Base-by-base conservation (phyloP, 2,329 filamentous ascomycete genomes). In the Boeremia lycopersici region DNA sequence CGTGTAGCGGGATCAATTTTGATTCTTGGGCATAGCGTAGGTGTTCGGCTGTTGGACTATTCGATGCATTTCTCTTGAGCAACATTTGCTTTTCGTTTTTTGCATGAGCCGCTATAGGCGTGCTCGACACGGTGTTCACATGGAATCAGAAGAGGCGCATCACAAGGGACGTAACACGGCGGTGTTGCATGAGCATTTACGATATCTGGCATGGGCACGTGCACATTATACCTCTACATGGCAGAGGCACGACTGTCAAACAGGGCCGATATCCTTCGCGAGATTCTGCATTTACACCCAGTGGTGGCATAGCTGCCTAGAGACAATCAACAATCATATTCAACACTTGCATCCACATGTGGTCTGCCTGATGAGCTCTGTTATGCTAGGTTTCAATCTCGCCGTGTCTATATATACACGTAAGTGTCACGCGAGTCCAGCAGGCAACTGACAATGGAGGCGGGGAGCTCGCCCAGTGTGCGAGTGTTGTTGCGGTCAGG, bases 1-100 rank as follows among this genome's bases (percentile, higher is more conserved):
- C 53, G 60, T 51, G 55, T 48, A 57, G 61, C 34, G 60, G 62
- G 49, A 42, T 56, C 46, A 50, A 59, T 51, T 50, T 61, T 51
- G 56, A 60, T 68, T 65, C 60, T 54, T 60, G 60, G 62, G 70
- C 69, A 72, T 73, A 73, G 70, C 70, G 67, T 66, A 63, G 70
- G 70, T 67, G 70, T 72, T 72, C 41, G 53, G 66, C 58, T 54
- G 56, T 68, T 62, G 61, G 62, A 61, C 59, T 65, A 62, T 41
- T 60, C 50, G 39, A 53, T 39, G 56, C 19, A 59, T 57, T 53
- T 53, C 56, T 56, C 57, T 56, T 53, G 60, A 53, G 59, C 60
- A 60, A 34, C 50, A 44, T 61, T 47, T 61, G 46, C 43, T 42
- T 45, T 47, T n/a, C n/a, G 34, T 54, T 61, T 54, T 57, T 63